Evolutionary conservation across 768 basidiomycete genomes (phyloP).

Genomic region (Naganishia vishniacii): DNA sequence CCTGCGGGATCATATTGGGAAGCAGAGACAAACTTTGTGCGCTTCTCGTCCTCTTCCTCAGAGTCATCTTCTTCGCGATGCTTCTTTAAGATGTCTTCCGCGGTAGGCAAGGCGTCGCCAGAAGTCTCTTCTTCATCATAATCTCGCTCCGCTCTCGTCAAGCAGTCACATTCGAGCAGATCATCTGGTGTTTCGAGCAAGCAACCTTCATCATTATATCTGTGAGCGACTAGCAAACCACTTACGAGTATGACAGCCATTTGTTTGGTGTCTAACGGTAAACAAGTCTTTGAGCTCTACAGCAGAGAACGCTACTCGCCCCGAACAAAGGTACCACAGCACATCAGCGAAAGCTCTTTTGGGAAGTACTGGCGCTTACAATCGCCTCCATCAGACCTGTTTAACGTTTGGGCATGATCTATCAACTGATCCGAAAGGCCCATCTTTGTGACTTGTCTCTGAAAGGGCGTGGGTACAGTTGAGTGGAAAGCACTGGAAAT

Average conservation of each 20-base stretch:
- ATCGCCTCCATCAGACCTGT: conserved; percentile 76
- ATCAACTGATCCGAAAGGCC: conserved; percentile 67
- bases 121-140: conserved; percentile 33
- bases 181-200: conserved; percentile 55
- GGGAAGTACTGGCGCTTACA: conserved; percentile 49
- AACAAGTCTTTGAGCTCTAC: conserved; percentile 84
- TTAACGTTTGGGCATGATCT: conserved; percentile 56
- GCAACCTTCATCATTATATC: background rate
- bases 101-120: background rate
- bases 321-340: background rate
- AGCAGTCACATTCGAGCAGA: conserved; percentile 67
- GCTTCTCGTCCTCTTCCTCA: conserved; percentile 26
- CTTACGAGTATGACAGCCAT: conserved; percentile 68
- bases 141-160: conserved; percentile 41
- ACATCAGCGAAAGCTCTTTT: conserved; percentile 19
- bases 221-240: background rate
- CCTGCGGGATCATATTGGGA: conserved; percentile 42
- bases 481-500: background rate
- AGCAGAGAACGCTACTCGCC: conserved; percentile 37
- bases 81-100: conserved; percentile 10
- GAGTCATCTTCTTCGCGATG: conserved; percentile 31
- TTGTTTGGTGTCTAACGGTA: conserved; percentile 68
- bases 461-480: conserved; percentile 38
- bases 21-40: conserved; percentile 37
- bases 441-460: conserved; percentile 88